Evolutionary conservation across 2,329 filamentous ascomycete species (phyloP).

Genomic region (Xylaria sp.): DNA sequence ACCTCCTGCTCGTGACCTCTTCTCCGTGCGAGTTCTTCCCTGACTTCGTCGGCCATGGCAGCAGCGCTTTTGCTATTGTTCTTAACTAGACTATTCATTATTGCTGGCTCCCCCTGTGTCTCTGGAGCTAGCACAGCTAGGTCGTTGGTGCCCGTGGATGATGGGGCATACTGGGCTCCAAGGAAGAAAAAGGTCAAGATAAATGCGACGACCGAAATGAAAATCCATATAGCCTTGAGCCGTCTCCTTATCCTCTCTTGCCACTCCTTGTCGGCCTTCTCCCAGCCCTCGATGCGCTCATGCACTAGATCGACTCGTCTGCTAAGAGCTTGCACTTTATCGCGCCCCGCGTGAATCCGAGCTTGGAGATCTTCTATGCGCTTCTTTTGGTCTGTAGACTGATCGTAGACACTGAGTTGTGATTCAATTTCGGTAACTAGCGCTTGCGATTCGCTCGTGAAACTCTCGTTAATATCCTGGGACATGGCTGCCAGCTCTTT

Average conservation of each 20-base stretch:
- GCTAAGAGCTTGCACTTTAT: constrained; percentile 69
- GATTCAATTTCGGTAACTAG: constrained; percentile 69
- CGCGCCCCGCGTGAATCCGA: constrained; percentile 69
- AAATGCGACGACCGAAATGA: constrained; percentile 62
- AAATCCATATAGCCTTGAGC: constrained; percentile 71
- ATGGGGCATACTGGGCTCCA: constrained; percentile 50
- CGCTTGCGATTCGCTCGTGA: constrained; percentile 68
- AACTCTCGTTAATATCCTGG: constrained; percentile 66
- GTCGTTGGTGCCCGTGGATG: constrained; percentile 35
- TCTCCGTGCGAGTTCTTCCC: constrained; percentile 45
- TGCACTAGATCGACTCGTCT: constrained; percentile 72
- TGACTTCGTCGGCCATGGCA: constrained; percentile 45
- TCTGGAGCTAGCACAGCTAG: constrained; percentile 32
- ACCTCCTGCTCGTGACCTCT: constrained; percentile 44
- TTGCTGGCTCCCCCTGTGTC: constrained; percentile 23
- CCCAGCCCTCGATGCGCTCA: constrained; percentile 73
- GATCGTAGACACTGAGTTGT: constrained; percentile 70
- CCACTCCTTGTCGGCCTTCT: constrained; percentile 73
- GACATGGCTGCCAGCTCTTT: constrained; percentile 74
- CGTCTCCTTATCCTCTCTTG: constrained; percentile 74
- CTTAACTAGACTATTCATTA: constrained; percentile 28
- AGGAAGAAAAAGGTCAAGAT: constrained; percentile 59
- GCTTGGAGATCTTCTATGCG: constrained; percentile 71
- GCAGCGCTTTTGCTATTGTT: constrained; percentile 43
- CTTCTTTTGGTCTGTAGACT: constrained; percentile 73